phyloP scores from a whole-genome alignment of 371 early-diverging fungal species.

The Aphelidium insulamus region DNA sequence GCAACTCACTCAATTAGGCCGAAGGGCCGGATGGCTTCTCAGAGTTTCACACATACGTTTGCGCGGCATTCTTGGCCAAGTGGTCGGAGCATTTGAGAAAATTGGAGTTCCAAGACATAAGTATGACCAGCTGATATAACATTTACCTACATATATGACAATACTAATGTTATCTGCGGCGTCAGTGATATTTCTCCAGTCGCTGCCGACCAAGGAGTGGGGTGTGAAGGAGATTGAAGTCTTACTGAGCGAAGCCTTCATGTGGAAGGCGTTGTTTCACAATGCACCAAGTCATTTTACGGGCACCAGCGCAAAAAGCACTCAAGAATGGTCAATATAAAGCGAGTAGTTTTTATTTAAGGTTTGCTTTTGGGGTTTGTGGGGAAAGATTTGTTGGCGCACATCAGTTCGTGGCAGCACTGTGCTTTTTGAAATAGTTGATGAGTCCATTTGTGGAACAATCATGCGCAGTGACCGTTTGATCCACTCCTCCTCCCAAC shows the following conservation, averaged over 20 bases:
- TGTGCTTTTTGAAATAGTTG: too few species aligned
- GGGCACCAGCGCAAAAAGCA: neutral
- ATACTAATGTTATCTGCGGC: neutral
- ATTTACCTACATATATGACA: too few species aligned
- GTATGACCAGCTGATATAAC: neutral
- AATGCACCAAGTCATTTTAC: conserved; percentile 49
- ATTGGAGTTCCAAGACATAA: conserved; percentile 59
- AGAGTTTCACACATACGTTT: conserved; percentile 89
- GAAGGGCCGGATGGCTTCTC: conserved; percentile 78
- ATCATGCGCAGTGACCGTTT: conserved; percentile 47
- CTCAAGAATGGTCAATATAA: too few species aligned
- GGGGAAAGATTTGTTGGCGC: too few species aligned
- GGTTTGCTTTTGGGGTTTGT: too few species aligned
- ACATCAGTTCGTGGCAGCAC: too few species aligned
- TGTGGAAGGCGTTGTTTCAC: conserved; percentile 86
- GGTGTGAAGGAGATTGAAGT: conserved; percentile 72
- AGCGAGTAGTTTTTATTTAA: too few species aligned
- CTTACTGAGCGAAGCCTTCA: conserved; percentile 77
- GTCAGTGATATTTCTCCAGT: conserved; percentile 74
- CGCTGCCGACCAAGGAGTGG: conserved; percentile 71
- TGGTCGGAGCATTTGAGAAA: conserved; percentile 64
- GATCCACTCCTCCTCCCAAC: conserved; percentile 14
- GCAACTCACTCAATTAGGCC: conserved; percentile 17
- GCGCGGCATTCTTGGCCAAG: conserved; percentile 84
- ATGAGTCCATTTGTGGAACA: conserved; percentile 80